Base-by-base conservation (phyloP, 257 asterid species). In the Solanum chmielewskii region DNA sequence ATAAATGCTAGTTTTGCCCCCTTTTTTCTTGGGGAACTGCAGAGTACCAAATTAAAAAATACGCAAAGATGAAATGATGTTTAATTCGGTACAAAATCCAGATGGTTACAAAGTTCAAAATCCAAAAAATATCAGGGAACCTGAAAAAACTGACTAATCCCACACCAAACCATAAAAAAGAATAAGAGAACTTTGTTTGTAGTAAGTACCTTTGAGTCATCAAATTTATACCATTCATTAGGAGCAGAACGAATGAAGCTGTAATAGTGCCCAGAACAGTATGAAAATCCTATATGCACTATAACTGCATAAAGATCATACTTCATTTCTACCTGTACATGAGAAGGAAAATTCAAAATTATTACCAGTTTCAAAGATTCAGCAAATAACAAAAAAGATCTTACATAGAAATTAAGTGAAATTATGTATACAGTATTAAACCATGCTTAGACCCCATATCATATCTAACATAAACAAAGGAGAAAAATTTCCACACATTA, bases 221-320 rank as follows among this genome's bases (percentile, higher is more conserved):
- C 98, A 90, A 92, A 95, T 92, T 91, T 91, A 95, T 93, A 95
- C 98, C 98, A 97, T 62, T 77, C 86, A 82, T 91, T 76, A 12
- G 95, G 92, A 73, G 96, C 92, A 84, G 91, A 52, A 66, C 98
- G 96, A 87, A 95, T 85, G 89, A 94, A 94, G 89, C 98, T 90
- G 88, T 94, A 94, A 90, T 94, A 97, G 90, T 95, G 99, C 85
- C 99, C 99, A 74, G 96, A 95, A 73, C 93, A 91, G 88, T 96
- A 89, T 62, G 96, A 89, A 76, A 87, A 82, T 87, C 98, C 99
- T 86, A 83, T 82, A 90, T 97, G 99, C 88, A 95, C 98, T 90
- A 97, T 95, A 68, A 97, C 89, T 7, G 98, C 98, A 91, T 91
- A 93, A n/a, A 97, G 94, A 39, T 87, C 91, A 73, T 95, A 97